Percentiles rank a stretch among this genome's conserved stretches.
These are phyloP conservation scores for Diddensiella caesifluorescens DNA, from an alignment of 805 yeast species.

Conservation along the genomic window DNA sequence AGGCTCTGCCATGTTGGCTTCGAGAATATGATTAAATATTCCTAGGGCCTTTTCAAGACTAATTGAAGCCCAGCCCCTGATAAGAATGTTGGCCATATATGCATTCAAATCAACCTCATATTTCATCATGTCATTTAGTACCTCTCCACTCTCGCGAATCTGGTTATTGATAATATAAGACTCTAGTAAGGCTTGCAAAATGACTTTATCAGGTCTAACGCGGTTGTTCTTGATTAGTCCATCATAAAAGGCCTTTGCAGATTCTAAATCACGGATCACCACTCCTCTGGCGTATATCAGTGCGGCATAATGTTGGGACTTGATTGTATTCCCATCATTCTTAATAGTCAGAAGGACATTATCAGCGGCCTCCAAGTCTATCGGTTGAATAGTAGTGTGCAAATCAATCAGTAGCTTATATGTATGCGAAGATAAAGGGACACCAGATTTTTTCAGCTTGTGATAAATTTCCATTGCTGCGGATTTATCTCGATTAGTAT, in stretches of 20 bases:
- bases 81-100: conserved; percentile 32
- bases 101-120: conserved; percentile 30
- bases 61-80: conserved; percentile 34
- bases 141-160: conserved; percentile 28
- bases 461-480: conserved; percentile 31
- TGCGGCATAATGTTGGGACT: conserved; percentile 36
- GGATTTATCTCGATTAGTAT: conserved; percentile 28
- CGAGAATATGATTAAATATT: conserved; percentile 27
- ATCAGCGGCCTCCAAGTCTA: conserved; percentile 34
- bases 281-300: conserved; percentile 38
- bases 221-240: conserved; percentile 27
- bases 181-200: conserved; percentile 38
- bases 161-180: conserved; percentile 34
- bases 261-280: conserved; percentile 28
- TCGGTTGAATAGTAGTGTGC: conserved; percentile 30
- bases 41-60: conserved; percentile 25
- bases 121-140: conserved; percentile 31
- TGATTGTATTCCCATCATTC: conserved; percentile 25
- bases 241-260: conserved; percentile 34
- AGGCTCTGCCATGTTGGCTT: conserved; percentile 27
- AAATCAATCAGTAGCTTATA: conserved; percentile 38
- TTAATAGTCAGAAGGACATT: conserved; percentile 31
- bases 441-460: conserved; percentile 25
- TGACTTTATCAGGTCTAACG: conserved; percentile 34
- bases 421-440: conserved; percentile 35